phyloP scores from a whole-genome alignment of 495 filamentous ascomycete species.

The Penicillium waksmanii region DNA sequence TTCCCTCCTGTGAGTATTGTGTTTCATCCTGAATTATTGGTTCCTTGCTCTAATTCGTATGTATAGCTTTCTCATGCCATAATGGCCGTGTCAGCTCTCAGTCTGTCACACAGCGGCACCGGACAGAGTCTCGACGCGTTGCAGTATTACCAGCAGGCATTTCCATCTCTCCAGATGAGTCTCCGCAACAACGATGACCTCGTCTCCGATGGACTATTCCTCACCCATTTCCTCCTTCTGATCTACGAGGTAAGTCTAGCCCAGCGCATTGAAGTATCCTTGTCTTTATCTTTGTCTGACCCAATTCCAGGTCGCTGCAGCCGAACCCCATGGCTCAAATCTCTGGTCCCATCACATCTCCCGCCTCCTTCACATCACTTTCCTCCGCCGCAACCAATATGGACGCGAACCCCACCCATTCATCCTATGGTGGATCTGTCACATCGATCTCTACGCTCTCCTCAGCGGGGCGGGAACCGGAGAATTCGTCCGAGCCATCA shows the following conservation, averaged over 20 bases:
- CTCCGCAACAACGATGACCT: constrained; percentile 52
- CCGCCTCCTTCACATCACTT: constrained; percentile 55
- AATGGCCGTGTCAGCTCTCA: constrained; percentile 61
- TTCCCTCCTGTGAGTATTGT: constrained; percentile 51
- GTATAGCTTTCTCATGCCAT: constrained; percentile 62
- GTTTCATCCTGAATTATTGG: constrained; percentile 5
- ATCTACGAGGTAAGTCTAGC: constrained; percentile 56
- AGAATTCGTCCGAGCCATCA: constrained; percentile 51
- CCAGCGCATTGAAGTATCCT: too few relatives aligned
- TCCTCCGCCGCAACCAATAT: constrained; percentile 48
- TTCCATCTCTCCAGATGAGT: constrained; percentile 51
- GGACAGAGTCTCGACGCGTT: constrained; percentile 51
- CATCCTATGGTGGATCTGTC: constrained; percentile 59
- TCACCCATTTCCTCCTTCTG: constrained; percentile 64
- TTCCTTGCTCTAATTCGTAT: constrained; percentile 9
- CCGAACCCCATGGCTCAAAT: constrained; percentile 48
- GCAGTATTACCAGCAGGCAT: constrained; percentile 60
- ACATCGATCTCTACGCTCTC: constrained; percentile 60
- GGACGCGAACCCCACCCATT: constrained; percentile 54
- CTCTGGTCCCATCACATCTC: constrained; percentile 61
- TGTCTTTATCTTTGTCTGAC: not conserved
- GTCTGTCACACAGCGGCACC: constrained; percentile 51
- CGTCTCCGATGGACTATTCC: constrained; percentile 58
- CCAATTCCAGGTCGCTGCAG: constrained; percentile 47
- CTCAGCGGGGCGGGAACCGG: constrained; percentile 56